Evolutionary conservation across 352 stramenopile genomes (phyloP).

Genomic region (Nothophytophthora sp.): DNA sequence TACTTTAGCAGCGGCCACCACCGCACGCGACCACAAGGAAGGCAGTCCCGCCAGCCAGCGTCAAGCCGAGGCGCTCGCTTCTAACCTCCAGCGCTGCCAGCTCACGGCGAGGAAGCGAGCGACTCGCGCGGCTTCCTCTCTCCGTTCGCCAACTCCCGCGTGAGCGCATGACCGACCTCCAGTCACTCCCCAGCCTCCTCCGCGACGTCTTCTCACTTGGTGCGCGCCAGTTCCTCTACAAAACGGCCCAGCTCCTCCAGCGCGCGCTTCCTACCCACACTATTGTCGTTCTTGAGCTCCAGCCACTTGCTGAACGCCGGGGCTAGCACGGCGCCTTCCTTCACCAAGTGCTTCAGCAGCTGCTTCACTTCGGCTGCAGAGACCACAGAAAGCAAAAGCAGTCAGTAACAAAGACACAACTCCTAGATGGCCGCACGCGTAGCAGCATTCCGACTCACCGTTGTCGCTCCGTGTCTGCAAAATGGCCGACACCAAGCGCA

Average conservation of each 20-base stretch:
- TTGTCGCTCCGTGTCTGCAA: constrained; percentile 64
- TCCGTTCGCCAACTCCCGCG: not conserved
- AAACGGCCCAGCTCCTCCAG: constrained; percentile 69
- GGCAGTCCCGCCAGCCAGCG: no score
- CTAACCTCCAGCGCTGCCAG: constrained; percentile 7
- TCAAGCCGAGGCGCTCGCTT: constrained; percentile 18
- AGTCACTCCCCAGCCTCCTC: no score
- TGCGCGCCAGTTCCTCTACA: constrained; percentile 67
- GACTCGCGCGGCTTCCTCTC: no score
- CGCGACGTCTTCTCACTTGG: constrained; percentile 48
- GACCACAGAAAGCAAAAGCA: constrained; percentile 11
- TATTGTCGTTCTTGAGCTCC: constrained; percentile 77
- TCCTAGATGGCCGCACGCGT: not conserved
- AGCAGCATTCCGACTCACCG: constrained; percentile 40
- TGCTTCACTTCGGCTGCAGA: constrained; percentile 63
- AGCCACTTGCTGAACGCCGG: constrained; percentile 70
- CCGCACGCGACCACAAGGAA: not conserved
- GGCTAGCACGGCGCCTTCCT: constrained; percentile 52
- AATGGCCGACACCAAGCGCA: constrained; percentile 60
- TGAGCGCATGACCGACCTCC: no score
- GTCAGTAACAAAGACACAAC: constrained; percentile 4
- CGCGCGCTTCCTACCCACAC: constrained; percentile 68
- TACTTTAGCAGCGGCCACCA: constrained; percentile 9
- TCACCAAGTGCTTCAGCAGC: constrained; percentile 68
- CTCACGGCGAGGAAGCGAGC: constrained; percentile 5